Base-by-base conservation (phyloP, 768 basidiomycete genomes). In the Mycena alexandri region DNA sequence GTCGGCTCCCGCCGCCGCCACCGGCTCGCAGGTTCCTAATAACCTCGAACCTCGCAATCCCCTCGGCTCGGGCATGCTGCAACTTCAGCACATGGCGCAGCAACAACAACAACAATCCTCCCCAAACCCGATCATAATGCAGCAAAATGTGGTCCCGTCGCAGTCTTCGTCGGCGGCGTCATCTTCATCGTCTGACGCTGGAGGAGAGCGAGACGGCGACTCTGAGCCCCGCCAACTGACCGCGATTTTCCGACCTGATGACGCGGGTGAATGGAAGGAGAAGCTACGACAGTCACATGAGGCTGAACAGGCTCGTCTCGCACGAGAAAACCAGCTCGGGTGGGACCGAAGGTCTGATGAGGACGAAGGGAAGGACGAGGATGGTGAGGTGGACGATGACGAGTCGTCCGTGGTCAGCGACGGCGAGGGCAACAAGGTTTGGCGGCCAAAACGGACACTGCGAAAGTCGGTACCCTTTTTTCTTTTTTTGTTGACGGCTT, bases 221-320 rank as follows among this genome's bases (percentile, higher is more conserved):
- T 73, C 77, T 8, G 87, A 89, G 67, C 82, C 82, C 44, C 83
- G 88, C 43, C 85, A 86, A 63, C 77, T 87, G n/a, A 93, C 91
- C 21, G 89, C 93, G 13, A 95, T 97, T 63, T 97, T 95, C 80
- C 85, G 93, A 59, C 93, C 95, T 2, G 94, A 96, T 71, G 92
- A 91, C 65, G 89, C 88, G 22, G 90, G 89, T 21, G 93, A 94
- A 71, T 98, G 96, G 95, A 90, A 87, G 76, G 93, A 95, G 78
- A 90, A 86, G 77, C 75, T 93, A 61, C 85, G 91, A 57, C 80
- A 86, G 61, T 86, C 90, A 33, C 89, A 90, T 71, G 89, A 91
- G 69, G 85, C 85, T 57, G 90, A 89, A 72, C 84, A 84, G 75
- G 79, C 84, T 65, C 79, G 87, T 72, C 65, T 82, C 71, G 77